Evolutionary conservation across 2,329 filamentous ascomycete genomes (phyloP).

Genomic region (Westerdykella sp.): DNA sequence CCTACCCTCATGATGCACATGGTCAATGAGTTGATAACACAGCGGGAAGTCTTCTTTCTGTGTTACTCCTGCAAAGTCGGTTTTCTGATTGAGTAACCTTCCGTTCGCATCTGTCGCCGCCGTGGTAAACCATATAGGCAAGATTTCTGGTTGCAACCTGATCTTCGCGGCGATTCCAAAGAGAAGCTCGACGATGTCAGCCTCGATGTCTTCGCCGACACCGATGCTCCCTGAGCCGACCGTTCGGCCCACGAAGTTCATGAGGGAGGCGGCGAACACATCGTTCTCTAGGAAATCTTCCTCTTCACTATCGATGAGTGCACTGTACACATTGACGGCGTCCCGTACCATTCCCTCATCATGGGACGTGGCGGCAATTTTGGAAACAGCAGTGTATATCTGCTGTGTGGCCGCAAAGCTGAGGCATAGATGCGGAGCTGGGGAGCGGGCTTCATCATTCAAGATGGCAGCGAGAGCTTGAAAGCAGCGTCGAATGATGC

Average conservation of each 20-base stretch:
- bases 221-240: conserved; percentile 66
- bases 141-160: conserved; percentile 74
- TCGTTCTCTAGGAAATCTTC: conserved; percentile 87
- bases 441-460: conserved; percentile 80
- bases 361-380: conserved; percentile 78
- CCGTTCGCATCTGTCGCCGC: conserved; percentile 36
- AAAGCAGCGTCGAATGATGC: conserved; percentile 48
- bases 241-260: conserved; percentile 76
- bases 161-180: conserved; percentile 98
- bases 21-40: conserved; percentile 92
- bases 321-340: conserved; percentile 79
- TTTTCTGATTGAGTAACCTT: conserved; percentile 45
- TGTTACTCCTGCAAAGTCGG: conserved; percentile 75
- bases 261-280: conserved; percentile 78
- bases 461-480: conserved; percentile 61
- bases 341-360: conserved; percentile 82
- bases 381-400: conserved; percentile 81
- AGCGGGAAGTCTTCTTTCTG: conserved; percentile 89
- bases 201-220: conserved; percentile 75
- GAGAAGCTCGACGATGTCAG: conserved; percentile 81
- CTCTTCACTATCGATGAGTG: conserved; percentile 91
- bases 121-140: conserved; percentile 84
- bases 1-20: conserved; percentile 91
- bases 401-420: conserved; percentile 78
- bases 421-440: conserved; percentile 86